Percentiles rank a stretch among this genome's conserved stretches.
Evolutionary conservation across 2,329 filamentous ascomycete species (phyloP).

Genomic region (Mollisia scopiformis): DNA sequence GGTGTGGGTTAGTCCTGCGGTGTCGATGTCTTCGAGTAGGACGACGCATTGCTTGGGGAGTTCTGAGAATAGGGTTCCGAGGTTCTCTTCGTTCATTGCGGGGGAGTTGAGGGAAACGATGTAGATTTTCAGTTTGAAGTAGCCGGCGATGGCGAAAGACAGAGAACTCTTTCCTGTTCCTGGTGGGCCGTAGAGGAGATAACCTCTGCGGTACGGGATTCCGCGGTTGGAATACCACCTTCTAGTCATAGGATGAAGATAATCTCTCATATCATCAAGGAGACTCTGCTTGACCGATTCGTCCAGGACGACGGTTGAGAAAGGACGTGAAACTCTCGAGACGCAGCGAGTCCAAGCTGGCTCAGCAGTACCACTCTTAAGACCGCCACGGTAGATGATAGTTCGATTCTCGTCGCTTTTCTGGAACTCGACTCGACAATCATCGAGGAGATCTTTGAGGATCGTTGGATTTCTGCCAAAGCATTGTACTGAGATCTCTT

Average conservation of each 20-base stretch:
- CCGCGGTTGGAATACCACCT: conserved; percentile 85
- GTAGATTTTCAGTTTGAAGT: conserved; percentile 72
- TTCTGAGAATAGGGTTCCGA: conserved; percentile 65
- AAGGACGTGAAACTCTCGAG: conserved; percentile 60
- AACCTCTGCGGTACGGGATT: conserved; percentile 84
- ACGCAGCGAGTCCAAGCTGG: conserved; percentile 63
- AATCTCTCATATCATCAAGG: conserved; percentile 63
- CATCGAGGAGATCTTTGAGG: conserved; percentile 63
- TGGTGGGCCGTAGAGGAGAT: conserved; percentile 79
- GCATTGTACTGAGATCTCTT: conserved; percentile 62
- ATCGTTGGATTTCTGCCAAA: conserved; percentile 63
- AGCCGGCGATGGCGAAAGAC: conserved; percentile 70
- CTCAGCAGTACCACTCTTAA: conserved; percentile 44
- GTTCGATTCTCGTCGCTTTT: conserved; percentile 65
- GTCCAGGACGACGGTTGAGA: conserved; percentile 68
- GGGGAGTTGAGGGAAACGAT: conserved; percentile 69
- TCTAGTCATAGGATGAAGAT: conserved; percentile 62
- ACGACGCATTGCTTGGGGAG: conserved; percentile 73
- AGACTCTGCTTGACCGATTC: conserved; percentile 62
- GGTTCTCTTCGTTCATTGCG: conserved; percentile 65
- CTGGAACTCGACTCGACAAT: conserved; percentile 58
- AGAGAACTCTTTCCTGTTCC: conserved; percentile 80
- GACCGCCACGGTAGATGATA: conserved; percentile 63
- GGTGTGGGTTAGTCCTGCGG: conserved; percentile 65
- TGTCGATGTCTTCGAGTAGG: conserved; percentile 77